Percentiles rank a stretch among this genome's conserved stretches.
phyloP scores from a whole-genome alignment of 177 flowering plant species.

The Vitis hybrid region DNA sequence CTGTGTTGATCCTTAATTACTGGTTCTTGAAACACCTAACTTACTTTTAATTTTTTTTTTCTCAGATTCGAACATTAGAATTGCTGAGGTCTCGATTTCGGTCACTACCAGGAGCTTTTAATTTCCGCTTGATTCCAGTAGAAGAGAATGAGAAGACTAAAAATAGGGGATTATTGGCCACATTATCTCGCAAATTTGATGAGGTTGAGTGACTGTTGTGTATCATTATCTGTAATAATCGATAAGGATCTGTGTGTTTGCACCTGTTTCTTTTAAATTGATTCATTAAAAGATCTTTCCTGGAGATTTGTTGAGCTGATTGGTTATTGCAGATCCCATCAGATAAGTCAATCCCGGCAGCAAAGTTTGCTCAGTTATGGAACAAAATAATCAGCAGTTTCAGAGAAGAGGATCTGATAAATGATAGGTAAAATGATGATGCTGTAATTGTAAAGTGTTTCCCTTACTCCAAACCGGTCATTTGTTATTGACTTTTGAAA shows the following conservation, averaged over 20 bases:
- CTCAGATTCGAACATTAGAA: slow-evolving; percentile 80
- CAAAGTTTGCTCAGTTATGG: slow-evolving; percentile 93
- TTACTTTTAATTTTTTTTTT: neutral
- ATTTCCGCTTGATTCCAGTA: slow-evolving; percentile 66
- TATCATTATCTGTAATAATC: neutral
- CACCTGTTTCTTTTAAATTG: neutral
- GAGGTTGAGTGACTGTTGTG: slow-evolving; percentile 34
- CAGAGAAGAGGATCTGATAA: slow-evolving; percentile 89
- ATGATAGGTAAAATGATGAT: slow-evolving; percentile 45
- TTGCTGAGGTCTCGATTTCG: slow-evolving; percentile 80
- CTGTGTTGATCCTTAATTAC: neutral
- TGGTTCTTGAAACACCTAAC: neutral
- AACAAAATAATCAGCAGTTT: slow-evolving; percentile 81
- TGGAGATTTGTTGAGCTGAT: neutral
- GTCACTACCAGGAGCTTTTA: slow-evolving; percentile 87
- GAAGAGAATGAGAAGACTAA: slow-evolving; percentile 48
- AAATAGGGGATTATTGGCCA: slow-evolving; percentile 73
- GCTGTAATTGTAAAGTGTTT: neutral
- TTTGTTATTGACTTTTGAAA: neutral
- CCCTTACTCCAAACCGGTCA: neutral
- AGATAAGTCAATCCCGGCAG: slow-evolving; percentile 51
- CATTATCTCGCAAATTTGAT: slow-evolving; percentile 61
- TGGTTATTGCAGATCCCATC: slow-evolving; percentile 41
- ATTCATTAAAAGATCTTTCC: neutral
- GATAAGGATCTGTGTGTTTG: neutral